These are phyloP conservation scores for Catharanthus roseus DNA, from an alignment of 257 asterid genomes.

Conservation along the genomic window DNA sequence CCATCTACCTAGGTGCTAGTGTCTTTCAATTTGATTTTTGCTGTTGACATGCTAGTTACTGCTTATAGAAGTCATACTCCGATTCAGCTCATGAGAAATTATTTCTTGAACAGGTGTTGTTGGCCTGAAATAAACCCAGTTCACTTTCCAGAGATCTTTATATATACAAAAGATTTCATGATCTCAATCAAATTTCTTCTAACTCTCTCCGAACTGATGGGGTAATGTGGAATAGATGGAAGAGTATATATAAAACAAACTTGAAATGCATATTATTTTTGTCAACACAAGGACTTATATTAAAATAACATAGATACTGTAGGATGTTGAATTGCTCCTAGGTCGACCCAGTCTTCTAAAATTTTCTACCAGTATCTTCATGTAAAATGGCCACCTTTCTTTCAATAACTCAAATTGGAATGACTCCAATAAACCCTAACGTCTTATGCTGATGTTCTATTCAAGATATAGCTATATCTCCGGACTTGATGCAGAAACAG, in stretches of 20 bases:
- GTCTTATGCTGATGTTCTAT: too few species aligned
- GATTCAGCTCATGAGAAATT: neutral
- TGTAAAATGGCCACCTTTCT: too few species aligned
- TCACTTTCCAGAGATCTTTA: slow-evolving; percentile 54
- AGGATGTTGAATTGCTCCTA: too few species aligned
- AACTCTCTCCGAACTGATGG: slow-evolving; percentile 7
- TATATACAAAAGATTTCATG: slow-evolving; percentile 69
- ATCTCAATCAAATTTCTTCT: slow-evolving; percentile 5
- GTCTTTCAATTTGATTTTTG: slow-evolving; percentile 7
- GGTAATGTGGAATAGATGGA: neutral
- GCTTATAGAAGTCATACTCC: too few species aligned
- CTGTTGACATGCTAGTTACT: slow-evolving; percentile 7
- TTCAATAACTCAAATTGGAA: too few species aligned
- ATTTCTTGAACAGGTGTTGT: slow-evolving; percentile 37
- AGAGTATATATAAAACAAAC: neutral
- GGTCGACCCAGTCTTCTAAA: too few species aligned
- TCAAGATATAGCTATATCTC: neutral
- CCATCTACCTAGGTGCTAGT: slow-evolving; percentile 28
- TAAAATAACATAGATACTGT: too few species aligned
- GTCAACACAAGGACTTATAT: neutral
- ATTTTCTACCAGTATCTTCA: too few species aligned
- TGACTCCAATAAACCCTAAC: too few species aligned
- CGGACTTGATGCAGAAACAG: neutral
- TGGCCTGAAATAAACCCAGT: slow-evolving; percentile 27
- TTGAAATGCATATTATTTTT: too few species aligned